Evolutionary conservation across 2,329 filamentous ascomycete genomes (phyloP).

Genomic region (Hymenoscyphus linearis): DNA sequence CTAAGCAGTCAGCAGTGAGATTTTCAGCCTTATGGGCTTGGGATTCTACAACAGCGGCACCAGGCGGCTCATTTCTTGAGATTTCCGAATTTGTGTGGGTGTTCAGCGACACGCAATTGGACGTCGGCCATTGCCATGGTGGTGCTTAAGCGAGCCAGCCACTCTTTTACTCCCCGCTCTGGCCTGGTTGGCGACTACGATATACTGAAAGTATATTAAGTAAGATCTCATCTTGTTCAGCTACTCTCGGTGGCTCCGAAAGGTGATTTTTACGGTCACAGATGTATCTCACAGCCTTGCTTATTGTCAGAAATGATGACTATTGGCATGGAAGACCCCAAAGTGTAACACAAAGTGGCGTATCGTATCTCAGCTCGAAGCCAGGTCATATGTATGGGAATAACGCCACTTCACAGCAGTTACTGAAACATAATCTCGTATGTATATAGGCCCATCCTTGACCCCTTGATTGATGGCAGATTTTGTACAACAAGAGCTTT

Average conservation of each 20-base stretch:
- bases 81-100: neutral
- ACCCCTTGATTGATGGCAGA: neutral
- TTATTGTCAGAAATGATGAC: neutral
- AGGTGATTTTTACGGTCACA: neutral
- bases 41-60: neutral
- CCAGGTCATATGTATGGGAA: neutral
- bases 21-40: neutral
- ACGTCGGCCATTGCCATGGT: neutral
- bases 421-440: neutral
- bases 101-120: neutral
- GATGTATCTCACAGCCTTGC: neutral
- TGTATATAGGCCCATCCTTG: neutral
- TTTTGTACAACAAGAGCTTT: neutral
- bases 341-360: constrained; percentile 3
- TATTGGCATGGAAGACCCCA: neutral
- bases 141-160: neutral
- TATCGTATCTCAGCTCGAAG: neutral
- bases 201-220: neutral
- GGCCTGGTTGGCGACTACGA: neutral
- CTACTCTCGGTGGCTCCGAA: neutral
- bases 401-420: neutral
- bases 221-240: neutral
- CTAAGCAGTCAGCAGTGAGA: neutral
- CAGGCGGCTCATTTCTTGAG: neutral
- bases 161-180: neutral